phyloP scores from a whole-genome alignment of 495 filamentous ascomycete genomes.

The Cudoniella acicularis region DNA sequence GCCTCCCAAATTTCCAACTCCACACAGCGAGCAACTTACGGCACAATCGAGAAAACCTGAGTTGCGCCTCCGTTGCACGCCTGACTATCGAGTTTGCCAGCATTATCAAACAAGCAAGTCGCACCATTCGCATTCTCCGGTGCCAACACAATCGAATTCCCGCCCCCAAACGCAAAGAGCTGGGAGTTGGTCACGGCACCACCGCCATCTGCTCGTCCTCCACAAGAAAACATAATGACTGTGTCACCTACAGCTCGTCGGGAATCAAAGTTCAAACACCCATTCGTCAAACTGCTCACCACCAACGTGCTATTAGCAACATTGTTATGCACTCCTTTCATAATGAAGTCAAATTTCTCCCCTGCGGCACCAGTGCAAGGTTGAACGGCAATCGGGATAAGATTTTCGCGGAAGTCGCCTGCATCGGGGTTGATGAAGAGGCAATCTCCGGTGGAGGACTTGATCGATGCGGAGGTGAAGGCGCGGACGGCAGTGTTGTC shows the following conservation, averaged over 20 bases:
- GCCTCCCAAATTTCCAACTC: not conserved
- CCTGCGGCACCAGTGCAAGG: constrained; percentile 41
- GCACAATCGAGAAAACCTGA: constrained; percentile 42
- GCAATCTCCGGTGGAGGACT: constrained; percentile 42
- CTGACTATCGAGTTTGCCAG: constrained; percentile 37
- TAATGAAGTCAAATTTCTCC: constrained; percentile 53
- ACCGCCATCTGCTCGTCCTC: constrained; percentile 47
- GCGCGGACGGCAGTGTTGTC: constrained; percentile 46
- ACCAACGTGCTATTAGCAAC: constrained; percentile 35
- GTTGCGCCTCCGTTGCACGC: constrained; percentile 38
- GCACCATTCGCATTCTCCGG: constrained; percentile 35
- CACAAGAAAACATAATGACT: constrained; percentile 49
- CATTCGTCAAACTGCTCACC: constrained; percentile 48
- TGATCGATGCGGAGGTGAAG: constrained; percentile 42
- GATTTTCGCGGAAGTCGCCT: constrained; percentile 52
- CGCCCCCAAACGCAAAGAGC: constrained; percentile 27
- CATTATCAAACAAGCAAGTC: constrained; percentile 38
- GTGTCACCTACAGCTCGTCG: constrained; percentile 40
- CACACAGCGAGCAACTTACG: not conserved
- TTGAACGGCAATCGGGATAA: constrained; percentile 46
- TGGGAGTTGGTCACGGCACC: constrained; percentile 19
- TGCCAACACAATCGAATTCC: constrained; percentile 37
- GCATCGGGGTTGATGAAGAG: constrained; percentile 50
- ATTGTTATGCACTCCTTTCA: constrained; percentile 46
- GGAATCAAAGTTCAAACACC: constrained; percentile 48